phyloP scores from a whole-genome alignment of 2,329 filamentous ascomycete species.

The Boeremia exigua region DNA sequence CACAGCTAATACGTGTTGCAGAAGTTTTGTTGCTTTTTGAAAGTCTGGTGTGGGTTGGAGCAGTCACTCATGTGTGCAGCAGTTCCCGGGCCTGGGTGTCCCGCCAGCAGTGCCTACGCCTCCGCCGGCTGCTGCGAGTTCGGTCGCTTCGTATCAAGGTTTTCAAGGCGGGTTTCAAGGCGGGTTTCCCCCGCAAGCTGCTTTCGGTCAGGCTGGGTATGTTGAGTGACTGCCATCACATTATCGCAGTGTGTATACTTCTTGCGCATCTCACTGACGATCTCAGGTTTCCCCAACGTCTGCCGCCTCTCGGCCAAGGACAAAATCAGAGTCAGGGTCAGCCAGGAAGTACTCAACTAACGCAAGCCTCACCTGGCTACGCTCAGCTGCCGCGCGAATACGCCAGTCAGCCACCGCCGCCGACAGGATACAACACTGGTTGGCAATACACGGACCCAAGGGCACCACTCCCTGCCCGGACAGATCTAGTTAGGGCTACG shows the following conservation, averaged over 20 bases:
- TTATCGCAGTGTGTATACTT: background rate
- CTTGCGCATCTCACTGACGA: background rate
- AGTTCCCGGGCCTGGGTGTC: constrained; percentile 27
- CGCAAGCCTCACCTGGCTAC: constrained; percentile 19
- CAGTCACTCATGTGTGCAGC: constrained; percentile 23
- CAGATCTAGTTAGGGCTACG: background rate
- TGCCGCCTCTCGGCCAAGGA: constrained; percentile 25
- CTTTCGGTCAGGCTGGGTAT: constrained; percentile 15
- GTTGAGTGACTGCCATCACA: background rate
- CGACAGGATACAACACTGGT: constrained; percentile 18
- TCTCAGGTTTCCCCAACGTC: constrained; percentile 23
- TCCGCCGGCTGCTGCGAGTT: constrained; percentile 30
- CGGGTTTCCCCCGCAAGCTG: constrained; percentile 15
- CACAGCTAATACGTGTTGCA: constrained; percentile 18
- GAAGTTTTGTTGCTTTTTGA: constrained; percentile 5
- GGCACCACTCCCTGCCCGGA: constrained; percentile 10
- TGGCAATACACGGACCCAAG: constrained; percentile 28
- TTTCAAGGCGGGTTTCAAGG: constrained; percentile 24
- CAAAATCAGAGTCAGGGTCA: constrained; percentile 1
- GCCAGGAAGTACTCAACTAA: constrained; percentile 7
- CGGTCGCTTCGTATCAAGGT: constrained; percentile 26
- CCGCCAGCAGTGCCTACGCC: constrained; percentile 38
- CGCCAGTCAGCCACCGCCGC: constrained; percentile 17
- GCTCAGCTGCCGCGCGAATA: constrained; percentile 16
- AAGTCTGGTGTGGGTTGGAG: background rate